Base-by-base conservation (phyloP, 2,329 filamentous ascomycete species). In the Clarireedia hainanense region DNA sequence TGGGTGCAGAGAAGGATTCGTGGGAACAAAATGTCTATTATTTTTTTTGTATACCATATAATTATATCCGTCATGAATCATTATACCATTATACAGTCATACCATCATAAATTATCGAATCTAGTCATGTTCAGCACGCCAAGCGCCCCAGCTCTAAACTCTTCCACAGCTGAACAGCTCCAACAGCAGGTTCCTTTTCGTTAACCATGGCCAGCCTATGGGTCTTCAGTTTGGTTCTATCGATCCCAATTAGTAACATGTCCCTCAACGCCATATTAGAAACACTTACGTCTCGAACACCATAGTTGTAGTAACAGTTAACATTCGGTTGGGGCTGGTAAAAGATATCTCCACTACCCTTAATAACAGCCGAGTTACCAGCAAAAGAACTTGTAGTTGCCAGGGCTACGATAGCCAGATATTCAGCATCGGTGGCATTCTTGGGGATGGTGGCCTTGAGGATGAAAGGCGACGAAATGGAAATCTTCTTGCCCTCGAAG, bases 271-370 rank as follows among this genome's bases (percentile, higher is more conserved):
- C 7, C 10, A 1, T 26, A 6, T 2, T 24, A 47, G 23, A 23
- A 9, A n/a, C 10, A 53, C 43, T 48, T 39, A 53, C 51, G 15
- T 53, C 57, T 36, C 51, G 26, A 7, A 53, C 23, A 5, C 27
- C 34, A 47, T 48, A 53, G n/a, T 53, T 14, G 6, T 53, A 48
- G 10, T 47, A 39, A 15, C 51, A 48, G 14, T 48, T 53, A 4
- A 53, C 51, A 17, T 47, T 20, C n/a, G 43, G 47, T 3, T 15
- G 20, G 20, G 51, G 51, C 3, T 24, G 37, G 15, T 53, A 53
- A 10, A 53, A 53, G 36, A n/a, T 7, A 30, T 37, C 23, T 10
- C 51, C 40, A 23, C 27, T 53, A 3, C 51, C 51, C 24, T 48
- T 47, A 3, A 47, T 47, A 5, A 12, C 30, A 12, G 43, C 51